phyloP scores from a whole-genome alignment of 75 land plant species.

The Adiantum capillusveneris region DNA sequence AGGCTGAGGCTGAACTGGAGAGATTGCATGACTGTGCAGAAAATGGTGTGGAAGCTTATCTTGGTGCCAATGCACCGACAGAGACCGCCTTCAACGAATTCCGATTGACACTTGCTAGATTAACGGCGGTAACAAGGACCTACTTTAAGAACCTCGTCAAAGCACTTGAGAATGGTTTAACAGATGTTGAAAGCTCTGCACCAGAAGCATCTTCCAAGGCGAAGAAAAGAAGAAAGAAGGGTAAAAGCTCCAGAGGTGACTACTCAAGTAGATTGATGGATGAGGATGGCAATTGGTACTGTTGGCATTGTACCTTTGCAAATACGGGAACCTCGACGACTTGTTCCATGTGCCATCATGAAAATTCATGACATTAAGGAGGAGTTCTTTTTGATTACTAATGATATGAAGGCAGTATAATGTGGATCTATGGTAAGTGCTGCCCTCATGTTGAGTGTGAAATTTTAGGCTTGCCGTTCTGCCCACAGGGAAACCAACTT shows the following conservation, averaged over 20 bases:
- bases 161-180: constrained; percentile 28
- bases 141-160: constrained; percentile 27
- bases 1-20: constrained; percentile 35
- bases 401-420: too few relatives aligned
- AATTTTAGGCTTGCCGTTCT: too few relatives aligned
- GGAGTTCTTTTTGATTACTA: too few relatives aligned
- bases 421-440: too few relatives aligned
- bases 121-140: constrained; percentile 56
- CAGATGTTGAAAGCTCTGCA: constrained; percentile 19
- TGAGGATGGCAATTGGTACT: constrained; percentile 50
- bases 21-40: constrained; percentile 40
- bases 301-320: constrained; percentile 50
- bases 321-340: background rate
- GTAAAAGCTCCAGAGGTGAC: constrained; percentile 13
- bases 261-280: constrained; percentile 23
- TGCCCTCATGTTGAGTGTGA: too few relatives aligned
- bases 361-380: too few relatives aligned
- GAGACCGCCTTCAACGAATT: constrained; percentile 24
- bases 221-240: background rate
- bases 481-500: too few relatives aligned
- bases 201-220: background rate
- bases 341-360: constrained; percentile 39
- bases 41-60: constrained; percentile 21
- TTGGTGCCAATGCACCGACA: constrained; percentile 8
- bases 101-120: constrained; percentile 24